Evolutionary conservation across 2,329 filamentous ascomycete genomes (phyloP).

Genomic region (Pseudopithomyces chartarum): DNA sequence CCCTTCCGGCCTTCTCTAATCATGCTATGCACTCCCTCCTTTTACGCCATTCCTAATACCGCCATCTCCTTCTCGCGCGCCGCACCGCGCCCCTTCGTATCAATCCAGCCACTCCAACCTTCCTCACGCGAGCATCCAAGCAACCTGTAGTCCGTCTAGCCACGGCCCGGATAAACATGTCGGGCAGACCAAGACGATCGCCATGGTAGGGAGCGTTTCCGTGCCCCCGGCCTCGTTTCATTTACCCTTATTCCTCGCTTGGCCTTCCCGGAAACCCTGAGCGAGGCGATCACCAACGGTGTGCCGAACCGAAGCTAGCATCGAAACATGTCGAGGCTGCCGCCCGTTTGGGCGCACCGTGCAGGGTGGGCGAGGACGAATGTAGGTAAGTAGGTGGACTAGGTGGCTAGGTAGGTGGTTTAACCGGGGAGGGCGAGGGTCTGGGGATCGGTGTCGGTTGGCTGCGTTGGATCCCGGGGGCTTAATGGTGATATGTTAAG

Average conservation of each 20-base stretch:
- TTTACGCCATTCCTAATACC: not conserved
- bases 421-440: not conserved
- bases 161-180: slow-evolving; percentile 4
- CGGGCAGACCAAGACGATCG: not conserved
- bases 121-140: not conserved
- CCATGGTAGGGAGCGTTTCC: not conserved
- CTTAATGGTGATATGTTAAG: not conserved
- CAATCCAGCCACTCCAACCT: not conserved
- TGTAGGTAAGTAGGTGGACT: too few species aligned
- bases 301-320: not conserved
- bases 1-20: not conserved
- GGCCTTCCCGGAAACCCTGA: not conserved
- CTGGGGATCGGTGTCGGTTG: not conserved
- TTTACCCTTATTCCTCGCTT: not conserved
- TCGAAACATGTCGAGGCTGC: not conserved
- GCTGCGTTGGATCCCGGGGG: not conserved
- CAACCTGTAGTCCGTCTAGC: too few species aligned
- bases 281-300: not conserved
- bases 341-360: not conserved
- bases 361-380: not conserved
- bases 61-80: not conserved
- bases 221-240: too few species aligned
- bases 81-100: not conserved
- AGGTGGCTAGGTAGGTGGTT: not conserved
- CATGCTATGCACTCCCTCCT: too few species aligned